A percentile compares a stretch with the other conserved stretches of the same genome.
Evolutionary conservation across 345 rosid species (phyloP).

Genomic region (Lagerstroemia speciosa): DNA sequence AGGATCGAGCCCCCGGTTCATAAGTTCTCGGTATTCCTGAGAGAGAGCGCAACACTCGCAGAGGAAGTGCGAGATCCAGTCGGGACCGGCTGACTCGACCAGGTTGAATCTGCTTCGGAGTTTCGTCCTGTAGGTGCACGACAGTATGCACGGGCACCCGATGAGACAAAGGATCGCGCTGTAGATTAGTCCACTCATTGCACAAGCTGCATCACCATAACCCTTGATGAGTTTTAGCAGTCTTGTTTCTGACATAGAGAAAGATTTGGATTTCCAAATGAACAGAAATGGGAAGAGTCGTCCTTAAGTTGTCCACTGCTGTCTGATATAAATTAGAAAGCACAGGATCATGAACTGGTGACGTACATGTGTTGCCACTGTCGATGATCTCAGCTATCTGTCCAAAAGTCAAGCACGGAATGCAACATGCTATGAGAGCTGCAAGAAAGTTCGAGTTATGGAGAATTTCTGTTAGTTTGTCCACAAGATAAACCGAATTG

Average conservation of each 20-base stretch:
- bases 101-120: constrained; percentile 1
- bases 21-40: constrained; percentile 14
- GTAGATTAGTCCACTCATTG: not conserved
- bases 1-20: constrained; percentile 12
- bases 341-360: not conserved
- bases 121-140: constrained; percentile 9
- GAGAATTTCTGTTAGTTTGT: not conserved
- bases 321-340: not conserved
- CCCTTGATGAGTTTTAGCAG: too few species aligned
- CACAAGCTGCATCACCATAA: constrained; percentile 11
- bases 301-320: too few species aligned
- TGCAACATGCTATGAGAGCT: constrained; percentile 12
- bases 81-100: constrained; percentile 5
- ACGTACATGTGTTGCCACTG: constrained; percentile 14
- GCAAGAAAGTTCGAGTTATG: not conserved
- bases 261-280: too few species aligned
- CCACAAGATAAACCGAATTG: too few species aligned
- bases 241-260: too few species aligned
- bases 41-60: constrained; percentile 14
- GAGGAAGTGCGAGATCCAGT: constrained; percentile 10
- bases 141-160: constrained; percentile 5
- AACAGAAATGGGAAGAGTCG: too few species aligned
- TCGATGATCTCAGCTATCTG: constrained; percentile 14
- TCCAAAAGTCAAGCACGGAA: constrained; percentile 12
- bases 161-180: constrained; percentile 6